Percentiles rank a stretch among this genome's conserved stretches.
Evolutionary conservation across 2,329 filamentous ascomycete genomes (phyloP).

Genomic region (Arthroderma sp.): DNA sequence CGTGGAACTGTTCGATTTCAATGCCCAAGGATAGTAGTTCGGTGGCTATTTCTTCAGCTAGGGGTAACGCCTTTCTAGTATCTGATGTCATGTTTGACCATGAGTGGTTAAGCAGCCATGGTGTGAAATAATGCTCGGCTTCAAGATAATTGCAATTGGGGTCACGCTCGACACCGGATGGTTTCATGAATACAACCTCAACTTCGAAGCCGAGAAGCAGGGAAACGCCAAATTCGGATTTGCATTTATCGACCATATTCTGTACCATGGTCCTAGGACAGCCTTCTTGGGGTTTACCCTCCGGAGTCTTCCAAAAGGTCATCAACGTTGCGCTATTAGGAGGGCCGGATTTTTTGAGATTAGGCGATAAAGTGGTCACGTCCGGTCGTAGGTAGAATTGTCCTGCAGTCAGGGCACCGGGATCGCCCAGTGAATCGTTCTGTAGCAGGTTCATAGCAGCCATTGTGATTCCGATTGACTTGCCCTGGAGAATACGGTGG

Average conservation of each 20-base stretch:
- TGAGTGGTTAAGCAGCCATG: slow-evolving; percentile 53
- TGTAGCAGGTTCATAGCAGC: slow-evolving; percentile 56
- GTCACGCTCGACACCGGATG: slow-evolving; percentile 20
- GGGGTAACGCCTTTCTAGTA: slow-evolving; percentile 43
- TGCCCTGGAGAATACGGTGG: slow-evolving; percentile 34
- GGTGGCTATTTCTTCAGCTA: slow-evolving; percentile 55
- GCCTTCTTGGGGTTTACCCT: slow-evolving; percentile 40
- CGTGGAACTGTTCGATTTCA: slow-evolving; percentile 58
- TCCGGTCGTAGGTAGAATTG: slow-evolving; percentile 58
- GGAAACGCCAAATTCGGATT: slow-evolving; percentile 40
- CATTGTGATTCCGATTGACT: slow-evolving; percentile 50
- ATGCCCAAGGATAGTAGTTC: slow-evolving; percentile 52
- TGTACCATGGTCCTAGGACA: slow-evolving; percentile 58
- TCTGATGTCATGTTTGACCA: slow-evolving; percentile 58
- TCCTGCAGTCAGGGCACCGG: slow-evolving; percentile 46
- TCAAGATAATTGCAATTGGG: slow-evolving; percentile 8
- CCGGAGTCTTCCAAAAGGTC: slow-evolving; percentile 50
- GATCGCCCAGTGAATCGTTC: slow-evolving; percentile 45
- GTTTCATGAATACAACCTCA: slow-evolving; percentile 60
- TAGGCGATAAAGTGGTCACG: slow-evolving; percentile 44
- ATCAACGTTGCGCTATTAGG: slow-evolving; percentile 52
- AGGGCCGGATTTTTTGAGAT: slow-evolving; percentile 20
- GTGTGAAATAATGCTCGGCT: slow-evolving; percentile 25
- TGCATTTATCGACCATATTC: slow-evolving; percentile 41
- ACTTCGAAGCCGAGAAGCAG: slow-evolving; percentile 70